Conservation (phyloP, 2,329 filamentous ascomycete genomes). For the Neonectria sp. region DNA sequence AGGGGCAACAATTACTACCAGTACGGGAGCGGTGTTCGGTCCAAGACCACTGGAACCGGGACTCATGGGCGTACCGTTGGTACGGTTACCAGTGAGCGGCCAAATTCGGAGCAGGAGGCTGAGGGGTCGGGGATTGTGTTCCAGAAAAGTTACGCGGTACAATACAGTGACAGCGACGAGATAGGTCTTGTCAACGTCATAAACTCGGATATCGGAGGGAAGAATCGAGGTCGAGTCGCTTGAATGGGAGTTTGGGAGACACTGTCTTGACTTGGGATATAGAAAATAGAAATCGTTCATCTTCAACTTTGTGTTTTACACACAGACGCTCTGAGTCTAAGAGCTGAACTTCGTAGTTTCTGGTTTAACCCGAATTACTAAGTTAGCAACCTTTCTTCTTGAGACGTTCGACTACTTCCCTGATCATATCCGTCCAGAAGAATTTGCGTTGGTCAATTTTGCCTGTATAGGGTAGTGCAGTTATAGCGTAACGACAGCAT, state of each 20-base stretch:
- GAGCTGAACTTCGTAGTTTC: too few species aligned
- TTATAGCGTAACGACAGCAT: too few species aligned
- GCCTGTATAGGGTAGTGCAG: too few species aligned
- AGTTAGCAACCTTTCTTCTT: too few species aligned
- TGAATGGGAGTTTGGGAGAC: background rate
- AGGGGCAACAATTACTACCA: slow-evolving; percentile 1
- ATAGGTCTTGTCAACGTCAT: background rate
- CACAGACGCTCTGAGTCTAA: too few species aligned
- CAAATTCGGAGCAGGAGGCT: background rate
- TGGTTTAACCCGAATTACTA: too few species aligned
- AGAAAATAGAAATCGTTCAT: too few species aligned
- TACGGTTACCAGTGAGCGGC: background rate
- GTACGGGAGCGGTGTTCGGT: background rate
- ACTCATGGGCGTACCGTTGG: background rate
- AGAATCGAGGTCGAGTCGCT: background rate
- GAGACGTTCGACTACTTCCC: too few species aligned
- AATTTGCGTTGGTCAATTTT: too few species aligned
- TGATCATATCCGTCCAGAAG: too few species aligned
- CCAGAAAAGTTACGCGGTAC: background rate
- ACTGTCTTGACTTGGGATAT: too few species aligned
- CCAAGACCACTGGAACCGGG: background rate
- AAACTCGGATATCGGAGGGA: background rate
- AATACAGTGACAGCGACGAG: background rate
- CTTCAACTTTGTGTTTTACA: too few species aligned
- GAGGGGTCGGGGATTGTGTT: background rate